Base-by-base conservation (phyloP, 23 red algal genomes). In the Gracilariopsis chorda region DNA sequence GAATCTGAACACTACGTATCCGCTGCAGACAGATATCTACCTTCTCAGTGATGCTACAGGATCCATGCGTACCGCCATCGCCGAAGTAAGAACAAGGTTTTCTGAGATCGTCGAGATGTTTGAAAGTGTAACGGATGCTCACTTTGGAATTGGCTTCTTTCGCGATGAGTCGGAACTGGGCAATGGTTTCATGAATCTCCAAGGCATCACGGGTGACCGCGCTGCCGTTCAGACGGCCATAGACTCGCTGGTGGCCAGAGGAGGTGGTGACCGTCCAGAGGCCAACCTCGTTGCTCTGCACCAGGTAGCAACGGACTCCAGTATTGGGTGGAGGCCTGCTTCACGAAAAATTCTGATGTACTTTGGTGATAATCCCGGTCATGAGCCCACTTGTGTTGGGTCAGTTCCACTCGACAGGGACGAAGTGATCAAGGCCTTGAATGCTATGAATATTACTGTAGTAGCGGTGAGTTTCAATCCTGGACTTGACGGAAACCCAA, bases 371-470 rank as follows among this genome's bases (percentile, higher is more conserved):
- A 21, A 63, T 37, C 56, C 71, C 19, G 87, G 87, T n/a, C 87
- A 91, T 70, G 87, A 91, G 42, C 87, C 87, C 65, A 91, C 73
- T 19, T 91, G 87, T 44, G 34, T 79, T 21, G 51, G 35, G n/a
- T 52, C 37, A 20, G 25, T 2, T 62, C 7, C 56, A 28, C 63
- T 91, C 37, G 80, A 57, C 0, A 48, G 87, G 27, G 44, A 68
- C 24, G 71, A 42, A 2, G 71, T 91, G 35, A 59, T 68, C 21
- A 34, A 51, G n/a, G 55, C 45, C 8, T 37, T 91, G 51, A 36
- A 34, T 2, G 35, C 45, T 2, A 49, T 29, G 13, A 55, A 73
- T 71, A 91, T 91, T 53, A 91, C 87, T 63, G 76, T 91, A 8
- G 61, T 91, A 10, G 76, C 55, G 13, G 58, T 65, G 1, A 81